Percentiles rank a stretch among this genome's conserved stretches.
Conservation (phyloP, 2,329 filamentous ascomycete genomes). For the Talaromyces amestolkiae region DNA sequence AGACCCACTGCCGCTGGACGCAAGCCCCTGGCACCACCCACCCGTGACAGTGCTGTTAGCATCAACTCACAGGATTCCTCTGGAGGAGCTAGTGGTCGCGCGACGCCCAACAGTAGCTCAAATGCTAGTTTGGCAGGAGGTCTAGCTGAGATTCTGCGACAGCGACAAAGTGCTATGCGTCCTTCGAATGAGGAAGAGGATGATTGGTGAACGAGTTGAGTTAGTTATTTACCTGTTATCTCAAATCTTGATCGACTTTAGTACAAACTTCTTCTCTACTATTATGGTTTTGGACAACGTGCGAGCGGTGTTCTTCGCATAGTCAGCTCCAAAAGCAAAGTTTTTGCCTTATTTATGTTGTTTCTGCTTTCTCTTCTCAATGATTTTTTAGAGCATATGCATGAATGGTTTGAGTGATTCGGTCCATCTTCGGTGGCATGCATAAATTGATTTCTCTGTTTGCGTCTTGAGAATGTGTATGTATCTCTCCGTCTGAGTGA, state of each 20-base stretch:
- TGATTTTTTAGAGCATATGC: constrained; percentile 7
- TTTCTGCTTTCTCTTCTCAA: not conserved
- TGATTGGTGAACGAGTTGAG: constrained; percentile 56
- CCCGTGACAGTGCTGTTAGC: constrained; percentile 63
- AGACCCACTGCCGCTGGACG: constrained; percentile 65
- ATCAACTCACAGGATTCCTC: constrained; percentile 52
- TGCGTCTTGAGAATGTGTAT: not conserved
- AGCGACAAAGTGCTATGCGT: constrained; percentile 73
- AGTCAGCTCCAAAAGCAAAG: not conserved
- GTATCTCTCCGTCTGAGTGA: not conserved
- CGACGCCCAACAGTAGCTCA: constrained; percentile 60
- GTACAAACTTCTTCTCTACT: not conserved
- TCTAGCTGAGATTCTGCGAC: constrained; percentile 73
- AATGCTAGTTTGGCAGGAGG: constrained; percentile 67
- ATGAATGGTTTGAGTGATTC: constrained; percentile 3
- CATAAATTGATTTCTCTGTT: not conserved
- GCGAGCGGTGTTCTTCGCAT: constrained; percentile 1
- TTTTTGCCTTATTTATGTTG: not conserved
- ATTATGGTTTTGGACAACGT: not conserved
- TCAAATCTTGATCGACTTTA: not conserved
- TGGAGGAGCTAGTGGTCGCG: constrained; percentile 64
- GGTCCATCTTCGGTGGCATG: constrained; percentile 2
- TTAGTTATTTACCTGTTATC: not conserved
- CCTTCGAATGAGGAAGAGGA: constrained; percentile 63
- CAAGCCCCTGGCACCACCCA: constrained; percentile 66